Base-by-base conservation (phyloP, 192 early-diverging fungal species). In the Umbelopsis sp. region DNA sequence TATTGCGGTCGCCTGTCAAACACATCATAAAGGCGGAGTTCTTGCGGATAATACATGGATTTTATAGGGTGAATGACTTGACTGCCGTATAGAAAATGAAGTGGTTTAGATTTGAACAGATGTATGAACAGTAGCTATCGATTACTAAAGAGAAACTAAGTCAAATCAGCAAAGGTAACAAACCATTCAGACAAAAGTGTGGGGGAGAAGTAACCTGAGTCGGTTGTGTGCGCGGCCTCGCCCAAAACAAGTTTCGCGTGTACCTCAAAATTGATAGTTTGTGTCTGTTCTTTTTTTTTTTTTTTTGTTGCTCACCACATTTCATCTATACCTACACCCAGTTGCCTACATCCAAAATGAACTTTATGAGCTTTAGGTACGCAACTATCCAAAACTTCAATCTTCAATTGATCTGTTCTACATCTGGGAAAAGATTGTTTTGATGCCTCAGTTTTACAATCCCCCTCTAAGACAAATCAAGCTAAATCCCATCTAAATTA, bases 281-380 rank as follows among this genome's bases (percentile, higher is more conserved):
- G 38, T 41, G 38, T 29, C 56, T 14, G 56, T 32, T 62, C 31
- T 62, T 20, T 0, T 7, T 20, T 4, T 62, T 62, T 29, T 20
- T 25, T 12, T 26, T 24, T 24, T 17, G 16, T 62, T 31, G 56
- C 20, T 17, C 17, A 36, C 17, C 29, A 17, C 31, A 29, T 62
- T 62, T 62, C 56, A 36, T 62, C 31, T 36, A 62, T 62, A 62
- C 56, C 56, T 17, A 41, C 38, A 41, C 38, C 31, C 29, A 62
- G 10, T 62, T 32, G 6, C 7, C 26, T 6, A 41, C 38, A 11
- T 29, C 17, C 10, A 62, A 29, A 29, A 62, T 62, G 56, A 62
- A 62, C 31, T 62, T 62, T 62, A 62, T 62, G 56, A 62, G 26
- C 56, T 62, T 62, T 62, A 62, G 56, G 56, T 62, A 62, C 17